Base-by-base conservation (phyloP, 441 rosid genomes). In the Euphorbia schlechtendalii region DNA sequence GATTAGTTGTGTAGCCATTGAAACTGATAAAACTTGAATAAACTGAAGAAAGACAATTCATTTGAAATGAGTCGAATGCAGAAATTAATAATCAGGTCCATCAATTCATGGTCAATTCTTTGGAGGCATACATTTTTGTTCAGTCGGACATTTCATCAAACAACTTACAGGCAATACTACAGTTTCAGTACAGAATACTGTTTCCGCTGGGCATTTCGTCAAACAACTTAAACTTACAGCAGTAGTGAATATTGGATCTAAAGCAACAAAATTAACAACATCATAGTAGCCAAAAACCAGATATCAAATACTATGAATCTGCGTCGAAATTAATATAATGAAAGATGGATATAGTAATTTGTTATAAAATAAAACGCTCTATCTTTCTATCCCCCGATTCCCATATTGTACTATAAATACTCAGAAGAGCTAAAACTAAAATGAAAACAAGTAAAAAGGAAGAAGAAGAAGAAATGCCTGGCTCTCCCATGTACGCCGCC, bases 401-500 rank as follows among this genome's bases (percentile, higher is more conserved):
- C 68, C 3, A 56, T 28, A 32, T 57, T 15, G 15, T 21, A 48
- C 15, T 11, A 38, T 11, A 12, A 12, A 62, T 43, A 48, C 45
- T 40, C 45, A 12, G 2, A 2, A 38, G 24, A 27, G 5, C 24
- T 51, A 3, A 20, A 5, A 11, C 18, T 46, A 4, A 25, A 1
- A 9, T 43, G 24, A 34, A 40, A 27, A 49, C 9, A 11, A 52
- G 9, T 22, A 57, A 3, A 25, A 25, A 13, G 56, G 2, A 25
- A 24, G 17, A 60, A 36, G 32, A 18, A 59, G 62, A 51, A 63
- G 17, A 53, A 69, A 62, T 82, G 88, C 88, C 86, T 84, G 88
- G 88, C 88, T 74, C 77, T 80, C 80, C 84, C 88, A 63, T 80
- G 86, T 84, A 84, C 86, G 88, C 88, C 86, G 64, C 74, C 74